A percentile compares a stretch with the other conserved stretches of the same genome.
These are phyloP conservation scores for Phytopythium sindhum DNA, from an alignment of 352 stramenopile species.

Conservation along the genomic window DNA sequence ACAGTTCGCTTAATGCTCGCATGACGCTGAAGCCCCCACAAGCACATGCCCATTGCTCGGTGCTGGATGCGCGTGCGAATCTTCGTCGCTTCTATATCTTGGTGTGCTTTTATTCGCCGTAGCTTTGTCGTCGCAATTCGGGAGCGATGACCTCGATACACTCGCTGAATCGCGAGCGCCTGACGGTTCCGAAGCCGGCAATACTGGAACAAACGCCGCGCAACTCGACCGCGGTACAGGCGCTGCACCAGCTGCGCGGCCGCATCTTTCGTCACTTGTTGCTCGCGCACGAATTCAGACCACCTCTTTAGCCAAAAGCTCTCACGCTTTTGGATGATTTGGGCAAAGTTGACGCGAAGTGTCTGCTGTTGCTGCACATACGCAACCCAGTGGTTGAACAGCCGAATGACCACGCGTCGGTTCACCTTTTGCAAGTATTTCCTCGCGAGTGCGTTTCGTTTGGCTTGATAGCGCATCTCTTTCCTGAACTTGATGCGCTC, in stretches of 20 bases:
- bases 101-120: conserved; percentile 22
- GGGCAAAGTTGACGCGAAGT: conserved; percentile 41
- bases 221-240: conserved; percentile 50
- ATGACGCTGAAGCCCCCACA: conserved; percentile 24
- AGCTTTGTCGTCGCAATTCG: conserved; percentile 16
- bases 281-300: conserved; percentile 24
- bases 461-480: conserved; percentile 37
- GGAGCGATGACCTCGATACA: conserved; percentile 43
- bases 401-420: conserved; percentile 26
- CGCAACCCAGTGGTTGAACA: conserved; percentile 58
- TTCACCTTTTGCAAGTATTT: conserved; percentile 62
- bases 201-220: conserved; percentile 37
- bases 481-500: conserved; percentile 26
- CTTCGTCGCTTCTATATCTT: conserved; percentile 19
- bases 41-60: conserved; percentile 21
- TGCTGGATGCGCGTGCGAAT: conserved; percentile 36
- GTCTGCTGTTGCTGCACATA: conserved; percentile 33
- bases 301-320: conserved; percentile 49
- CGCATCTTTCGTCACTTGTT: conserved; percentile 23
- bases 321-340: conserved; percentile 38
- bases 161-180: conserved; percentile 45
- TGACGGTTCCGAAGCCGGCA: conserved; percentile 25
- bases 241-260: conserved; percentile 53
- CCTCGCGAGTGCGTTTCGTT: conserved; percentile 44
- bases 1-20: conserved; percentile 21